Base-by-base conservation (phyloP, 768 basidiomycete species). In the Lactifluus rugatus region DNA sequence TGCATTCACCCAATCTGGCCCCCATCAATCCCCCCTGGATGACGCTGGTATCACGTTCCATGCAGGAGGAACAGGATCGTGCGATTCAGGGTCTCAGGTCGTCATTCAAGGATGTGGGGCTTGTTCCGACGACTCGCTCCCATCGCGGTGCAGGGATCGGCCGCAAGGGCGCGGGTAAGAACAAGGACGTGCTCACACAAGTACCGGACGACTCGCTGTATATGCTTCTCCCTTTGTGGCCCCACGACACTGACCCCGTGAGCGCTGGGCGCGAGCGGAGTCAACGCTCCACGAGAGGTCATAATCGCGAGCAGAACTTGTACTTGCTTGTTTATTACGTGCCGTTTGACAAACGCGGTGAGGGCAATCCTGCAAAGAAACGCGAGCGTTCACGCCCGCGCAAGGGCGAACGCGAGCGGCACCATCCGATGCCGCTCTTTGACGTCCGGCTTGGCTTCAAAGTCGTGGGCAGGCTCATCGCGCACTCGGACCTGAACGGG, bases 161-260 rank as follows among this genome's bases (percentile, higher is more conserved):
- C 42, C 65, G 64, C 48, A 63, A 50, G 36, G 60, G 58, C 14
- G 57, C 53, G 37, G 53, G 39, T 16, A 62, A 52, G 47, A 56
- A 60, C 25, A 60, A 64, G 47, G 61, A 80, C 57, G 74, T 86
- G 60, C 80, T 89, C 56, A 75, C 79, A 34, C 74, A 80, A 34
- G 75, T 91, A 37, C 84, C 85, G 0, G 70, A 78, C 5, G 87
- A 90, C 14, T 80, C 81, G 23, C 73, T 90, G 52, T 89, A 85
- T 68, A 91, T 92, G 89, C 77, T 90, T 25, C 74, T 92, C 17
- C 89, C 89, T 16, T 75, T 92, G n/a, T 92, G 89, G 88, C 82
- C 85, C 9, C 79, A 83, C 17, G 84, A 87, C 63, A 87, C 81
- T 1, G 87, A 87, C 68, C 66, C 78, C 0, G 64, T 36, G 28